Evolutionary conservation across 768 basidiomycete genomes (phyloP).

Genomic region (Clathrus columnatus): DNA sequence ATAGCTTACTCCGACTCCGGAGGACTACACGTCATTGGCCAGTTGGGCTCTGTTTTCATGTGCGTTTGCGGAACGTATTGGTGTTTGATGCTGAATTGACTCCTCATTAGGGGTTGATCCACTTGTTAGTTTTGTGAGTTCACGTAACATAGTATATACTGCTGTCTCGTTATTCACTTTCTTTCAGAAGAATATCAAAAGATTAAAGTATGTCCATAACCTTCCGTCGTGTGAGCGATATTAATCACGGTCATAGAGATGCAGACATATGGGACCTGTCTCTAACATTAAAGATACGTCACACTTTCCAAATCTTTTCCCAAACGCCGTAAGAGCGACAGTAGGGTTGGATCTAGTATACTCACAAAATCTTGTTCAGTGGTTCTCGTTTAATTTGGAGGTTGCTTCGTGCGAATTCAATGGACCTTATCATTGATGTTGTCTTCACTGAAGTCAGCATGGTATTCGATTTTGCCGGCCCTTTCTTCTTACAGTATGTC

Average conservation of each 20-base stretch:
- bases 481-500: slow-evolving; percentile 25
- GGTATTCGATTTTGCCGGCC: slow-evolving; percentile 26
- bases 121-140: slow-evolving; percentile 11
- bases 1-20: slow-evolving; percentile 9
- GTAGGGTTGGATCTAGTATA: not conserved
- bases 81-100: not conserved
- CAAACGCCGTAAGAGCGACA: not conserved
- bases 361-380: not conserved
- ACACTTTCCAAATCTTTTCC: slow-evolving; percentile 8
- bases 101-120: slow-evolving; percentile 12
- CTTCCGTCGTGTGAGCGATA: slow-evolving; percentile 2
- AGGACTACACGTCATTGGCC: slow-evolving; percentile 13
- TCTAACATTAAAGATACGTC: slow-evolving; percentile 8
- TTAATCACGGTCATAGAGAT: slow-evolving; percentile 4
- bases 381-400: slow-evolving; percentile 5
- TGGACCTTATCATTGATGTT: slow-evolving; percentile 19
- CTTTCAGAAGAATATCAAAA: slow-evolving; percentile 1
- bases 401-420: slow-evolving; percentile 13
- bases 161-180: no score
- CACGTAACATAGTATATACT: not conserved
- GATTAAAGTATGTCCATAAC: not conserved
- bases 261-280: slow-evolving; percentile 15
- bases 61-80: not conserved
- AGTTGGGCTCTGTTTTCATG: slow-evolving; percentile 13
- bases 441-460: slow-evolving; percentile 21